Conservation (phyloP, 2,329 filamentous ascomycete genomes). For the Alternaria conjuncta region DNA sequence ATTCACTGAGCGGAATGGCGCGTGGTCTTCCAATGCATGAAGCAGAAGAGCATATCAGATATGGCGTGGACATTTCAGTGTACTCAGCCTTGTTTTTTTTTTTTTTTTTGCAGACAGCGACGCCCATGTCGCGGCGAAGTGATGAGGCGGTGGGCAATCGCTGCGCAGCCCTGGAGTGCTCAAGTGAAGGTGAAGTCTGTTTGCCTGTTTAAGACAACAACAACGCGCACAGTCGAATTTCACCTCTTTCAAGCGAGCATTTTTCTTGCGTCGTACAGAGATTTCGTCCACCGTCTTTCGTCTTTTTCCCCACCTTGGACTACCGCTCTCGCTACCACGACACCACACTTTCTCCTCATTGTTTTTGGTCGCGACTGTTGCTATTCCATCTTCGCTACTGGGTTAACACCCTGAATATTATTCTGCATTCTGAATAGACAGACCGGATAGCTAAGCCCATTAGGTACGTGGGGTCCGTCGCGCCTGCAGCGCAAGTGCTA, state of each 20-base stretch:
- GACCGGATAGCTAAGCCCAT: background rate
- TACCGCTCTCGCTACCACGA: background rate
- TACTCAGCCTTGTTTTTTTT: background rate
- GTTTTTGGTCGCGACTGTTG: background rate
- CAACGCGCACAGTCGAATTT: background rate
- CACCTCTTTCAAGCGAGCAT: background rate
- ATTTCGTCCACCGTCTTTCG: background rate
- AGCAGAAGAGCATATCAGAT: background rate
- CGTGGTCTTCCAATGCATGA: background rate
- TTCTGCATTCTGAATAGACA: background rate
- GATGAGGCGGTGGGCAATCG: background rate
- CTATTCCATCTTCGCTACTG: background rate
- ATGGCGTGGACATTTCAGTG: background rate
- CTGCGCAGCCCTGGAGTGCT: background rate
- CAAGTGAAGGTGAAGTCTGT: constrained; percentile 8
- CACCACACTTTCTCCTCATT: background rate
- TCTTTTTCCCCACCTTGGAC: background rate
- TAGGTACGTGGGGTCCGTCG: background rate
- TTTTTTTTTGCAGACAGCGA: background rate
- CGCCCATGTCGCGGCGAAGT: constrained; percentile 4
- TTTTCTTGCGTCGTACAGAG: background rate
- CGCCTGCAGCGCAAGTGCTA: background rate
- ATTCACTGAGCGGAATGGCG: background rate
- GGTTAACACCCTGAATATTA: background rate
- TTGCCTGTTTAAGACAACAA: background rate